Conservation (phyloP, 345 rosid genomes). For the Lepidium aucheri region DNA sequence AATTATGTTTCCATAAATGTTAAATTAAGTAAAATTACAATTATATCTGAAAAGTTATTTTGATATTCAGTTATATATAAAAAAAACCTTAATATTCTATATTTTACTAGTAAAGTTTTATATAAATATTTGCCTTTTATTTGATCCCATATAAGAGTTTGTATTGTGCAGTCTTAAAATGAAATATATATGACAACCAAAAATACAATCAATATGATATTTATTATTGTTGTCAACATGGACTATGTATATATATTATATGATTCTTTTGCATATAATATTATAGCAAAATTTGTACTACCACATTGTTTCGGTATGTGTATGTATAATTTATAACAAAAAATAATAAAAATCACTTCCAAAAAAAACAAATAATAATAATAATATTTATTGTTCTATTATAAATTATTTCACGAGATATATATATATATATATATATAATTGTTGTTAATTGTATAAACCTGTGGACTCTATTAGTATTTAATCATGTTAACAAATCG, state of each 20-base stretch:
- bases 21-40: background rate
- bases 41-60: too few species aligned
- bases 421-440: too few species aligned
- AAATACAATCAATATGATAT: background rate
- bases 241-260: background rate
- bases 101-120: background rate
- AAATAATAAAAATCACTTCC: too few species aligned
- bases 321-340: background rate
- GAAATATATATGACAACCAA: background rate
- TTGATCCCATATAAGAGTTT: background rate
- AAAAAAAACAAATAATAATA: too few species aligned
- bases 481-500: conserved; percentile 2
- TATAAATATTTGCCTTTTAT: background rate
- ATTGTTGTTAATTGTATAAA: too few species aligned
- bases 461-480: background rate
- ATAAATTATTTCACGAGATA: too few species aligned
- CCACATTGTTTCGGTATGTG: background rate
- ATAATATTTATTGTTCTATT: too few species aligned
- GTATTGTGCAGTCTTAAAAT: background rate
- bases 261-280: too few species aligned
- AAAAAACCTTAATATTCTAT: background rate
- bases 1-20: background rate
- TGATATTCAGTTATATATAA: too few species aligned
- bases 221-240: background rate
- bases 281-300: too few species aligned